phyloP scores from a whole-genome alignment of 345 rosid species.

The Microcos paniculata region DNA sequence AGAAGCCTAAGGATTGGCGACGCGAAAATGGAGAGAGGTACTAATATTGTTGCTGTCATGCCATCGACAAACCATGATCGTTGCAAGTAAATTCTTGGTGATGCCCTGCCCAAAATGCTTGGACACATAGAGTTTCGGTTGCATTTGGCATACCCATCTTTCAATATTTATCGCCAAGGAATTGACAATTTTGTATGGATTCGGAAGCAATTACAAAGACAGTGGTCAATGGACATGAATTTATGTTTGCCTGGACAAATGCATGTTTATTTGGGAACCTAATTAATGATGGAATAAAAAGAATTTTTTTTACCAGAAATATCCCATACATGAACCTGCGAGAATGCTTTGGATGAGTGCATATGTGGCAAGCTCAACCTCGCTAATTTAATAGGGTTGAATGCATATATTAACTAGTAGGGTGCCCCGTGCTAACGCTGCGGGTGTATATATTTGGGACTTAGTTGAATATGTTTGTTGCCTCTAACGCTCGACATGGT shows the following conservation, averaged over 20 bases:
- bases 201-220: background rate
- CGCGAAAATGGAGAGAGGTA: constrained; percentile 33
- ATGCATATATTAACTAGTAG: too few relatives aligned
- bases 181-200: background rate
- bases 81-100: constrained; percentile 41
- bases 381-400: too few relatives aligned
- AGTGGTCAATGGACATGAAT: background rate
- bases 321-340: too few relatives aligned
- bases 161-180: background rate
- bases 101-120: constrained; percentile 41
- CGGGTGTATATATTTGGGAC: too few relatives aligned
- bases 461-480: too few relatives aligned
- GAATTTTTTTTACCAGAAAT: too few relatives aligned
- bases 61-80: constrained; percentile 36
- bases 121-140: constrained; percentile 41
- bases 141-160: constrained; percentile 45
- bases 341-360: too few relatives aligned
- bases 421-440: too few relatives aligned
- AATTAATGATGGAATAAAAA: too few relatives aligned
- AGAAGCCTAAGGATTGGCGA: constrained; percentile 21
- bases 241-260: background rate
- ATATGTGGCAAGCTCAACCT: too few relatives aligned
- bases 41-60: constrained; percentile 18
- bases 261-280: too few relatives aligned
- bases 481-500: too few relatives aligned